Percentiles rank a stretch among this genome's conserved stretches.
Evolutionary conservation across 2,329 filamentous ascomycete genomes (phyloP).

Genomic region (Diaporthe citriasiana): DNA sequence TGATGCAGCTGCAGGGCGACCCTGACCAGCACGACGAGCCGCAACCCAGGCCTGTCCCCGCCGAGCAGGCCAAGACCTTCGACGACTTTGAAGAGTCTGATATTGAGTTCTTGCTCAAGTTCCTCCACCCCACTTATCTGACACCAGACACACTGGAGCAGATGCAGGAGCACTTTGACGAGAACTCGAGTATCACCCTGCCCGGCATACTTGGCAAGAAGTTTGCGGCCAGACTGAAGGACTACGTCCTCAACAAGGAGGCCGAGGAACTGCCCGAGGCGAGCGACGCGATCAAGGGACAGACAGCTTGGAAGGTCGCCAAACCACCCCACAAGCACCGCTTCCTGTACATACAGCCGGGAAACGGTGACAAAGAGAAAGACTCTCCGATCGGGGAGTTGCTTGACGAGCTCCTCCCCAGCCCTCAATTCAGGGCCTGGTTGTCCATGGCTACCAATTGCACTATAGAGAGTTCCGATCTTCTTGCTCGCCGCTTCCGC

Average conservation of each 20-base stretch:
- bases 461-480: slow-evolving; percentile 78
- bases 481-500: slow-evolving; percentile 89
- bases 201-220: slow-evolving; percentile 83
- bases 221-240: slow-evolving; percentile 79
- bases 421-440: slow-evolving; percentile 90
- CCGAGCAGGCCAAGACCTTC: slow-evolving; percentile 57
- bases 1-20: slow-evolving; percentile 93
- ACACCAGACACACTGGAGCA: slow-evolving; percentile 92
- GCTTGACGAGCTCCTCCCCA: slow-evolving; percentile 85
- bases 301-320: slow-evolving; percentile 79
- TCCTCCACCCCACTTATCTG: slow-evolving; percentile 90
- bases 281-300: slow-evolving; percentile 70
- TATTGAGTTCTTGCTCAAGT: slow-evolving; percentile 90
- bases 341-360: slow-evolving; percentile 83
- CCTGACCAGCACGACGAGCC: slow-evolving; percentile 91
- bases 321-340: slow-evolving; percentile 95
- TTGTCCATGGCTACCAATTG: slow-evolving; percentile 85
- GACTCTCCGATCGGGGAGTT: slow-evolving; percentile 80
- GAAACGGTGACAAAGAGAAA: slow-evolving; percentile 54
- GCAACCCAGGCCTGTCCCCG: slow-evolving; percentile 68
- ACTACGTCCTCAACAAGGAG: slow-evolving; percentile 79
- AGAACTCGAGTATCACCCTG: slow-evolving; percentile 87
- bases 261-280: slow-evolving; percentile 59
- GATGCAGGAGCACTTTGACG: slow-evolving; percentile 82
- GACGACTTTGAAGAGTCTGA: slow-evolving; percentile 80